Evolutionary conservation across 192 early-diverging fungal genomes (phyloP), one percentile per base, ranked within the genome.

Genomic region (Coemansia sp.): DNA sequence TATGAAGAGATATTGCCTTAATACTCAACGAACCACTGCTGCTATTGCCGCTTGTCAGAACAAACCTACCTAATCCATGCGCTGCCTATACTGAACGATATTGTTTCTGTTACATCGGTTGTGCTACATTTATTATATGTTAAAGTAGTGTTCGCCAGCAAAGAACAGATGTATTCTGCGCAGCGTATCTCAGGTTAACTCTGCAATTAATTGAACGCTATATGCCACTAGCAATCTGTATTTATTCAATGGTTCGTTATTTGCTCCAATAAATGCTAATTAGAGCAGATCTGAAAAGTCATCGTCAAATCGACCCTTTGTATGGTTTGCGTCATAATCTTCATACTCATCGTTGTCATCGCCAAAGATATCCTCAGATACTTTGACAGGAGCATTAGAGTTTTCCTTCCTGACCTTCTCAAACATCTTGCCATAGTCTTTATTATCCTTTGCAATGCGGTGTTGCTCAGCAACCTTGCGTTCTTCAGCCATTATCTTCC

Each of bases 401-500:
- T 49, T 26, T 50, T 69, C 74, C 38, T 58, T 51, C 34, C 81
- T 75, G 19, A 59, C 64, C 4, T 76, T 78, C 21, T 82, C 77
- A 55, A 87, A 78, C 28, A 89, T 52, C 0, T 56, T 55, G 5
- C 54, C 56, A 49, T 83, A 87, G 31, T 61, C 78, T 21, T 62
- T 49, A 22, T 58, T 34, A 5, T 83, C 85, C 52, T 74, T 79
- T 21, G 67, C 34, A 54, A 69, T 59, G 25, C 58, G 58, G 28
- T 69, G 52, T 62, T 86, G 67, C 44, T 83, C 78, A 1, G 50
- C 58, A 10, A 68, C 56, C 16, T 49, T 27, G 19, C 68, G 68
- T 44, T 81, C 68, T 24, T 85, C 84, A n/a, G 75, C 71, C 56
- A 56, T 57, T 44, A 65, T 72, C 65, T 82, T 74, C 62, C 77